Conservation (phyloP, 257 asterid genomes). For the Linderniella brevidens region DNA sequence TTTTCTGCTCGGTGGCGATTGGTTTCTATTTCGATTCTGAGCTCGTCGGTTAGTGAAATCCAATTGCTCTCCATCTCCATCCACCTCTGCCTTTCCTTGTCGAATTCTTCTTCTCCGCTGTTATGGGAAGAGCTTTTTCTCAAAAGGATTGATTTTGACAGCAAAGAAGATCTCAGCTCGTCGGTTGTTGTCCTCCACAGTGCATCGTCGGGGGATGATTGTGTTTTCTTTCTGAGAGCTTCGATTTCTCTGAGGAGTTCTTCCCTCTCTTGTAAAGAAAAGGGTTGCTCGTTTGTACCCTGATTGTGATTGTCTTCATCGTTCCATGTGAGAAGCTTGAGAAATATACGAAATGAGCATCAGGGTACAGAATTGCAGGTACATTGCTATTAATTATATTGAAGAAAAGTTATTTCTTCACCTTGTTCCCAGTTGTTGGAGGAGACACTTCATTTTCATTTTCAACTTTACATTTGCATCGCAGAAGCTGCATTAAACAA, state of each 20-base stretch:
- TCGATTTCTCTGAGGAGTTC: conserved; percentile 63
- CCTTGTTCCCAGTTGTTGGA: conserved; percentile 23
- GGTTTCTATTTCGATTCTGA: conserved; percentile 71
- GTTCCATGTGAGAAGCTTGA: conserved; percentile 52
- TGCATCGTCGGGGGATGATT: conserved; percentile 27
- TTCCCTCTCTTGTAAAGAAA: conserved; percentile 43
- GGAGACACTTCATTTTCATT: conserved; percentile 15
- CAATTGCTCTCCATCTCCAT: conserved; percentile 96
- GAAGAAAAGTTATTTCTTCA: conserved; percentile 7
- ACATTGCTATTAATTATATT: neutral
- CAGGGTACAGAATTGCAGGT: neutral
- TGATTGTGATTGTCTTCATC: conserved; percentile 23
- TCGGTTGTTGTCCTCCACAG: conserved; percentile 47
- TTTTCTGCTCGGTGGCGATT: conserved; percentile 58
- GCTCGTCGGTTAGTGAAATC: conserved; percentile 88
- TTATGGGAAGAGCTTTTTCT: conserved; percentile 44
- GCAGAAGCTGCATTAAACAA: conserved; percentile 44
- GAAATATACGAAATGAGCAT: neutral
- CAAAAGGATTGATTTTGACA: conserved; percentile 67
- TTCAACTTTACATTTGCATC: conserved; percentile 27
- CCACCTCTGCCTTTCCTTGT: conserved; percentile 78
- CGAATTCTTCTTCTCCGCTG: conserved; percentile 65
- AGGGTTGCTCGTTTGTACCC: conserved; percentile 29
- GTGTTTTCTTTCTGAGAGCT: conserved; percentile 36
- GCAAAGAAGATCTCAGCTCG: conserved; percentile 53